Base-by-base conservation (phyloP, 352 stramenopile genomes). In the Globisporangium orthogonon region DNA sequence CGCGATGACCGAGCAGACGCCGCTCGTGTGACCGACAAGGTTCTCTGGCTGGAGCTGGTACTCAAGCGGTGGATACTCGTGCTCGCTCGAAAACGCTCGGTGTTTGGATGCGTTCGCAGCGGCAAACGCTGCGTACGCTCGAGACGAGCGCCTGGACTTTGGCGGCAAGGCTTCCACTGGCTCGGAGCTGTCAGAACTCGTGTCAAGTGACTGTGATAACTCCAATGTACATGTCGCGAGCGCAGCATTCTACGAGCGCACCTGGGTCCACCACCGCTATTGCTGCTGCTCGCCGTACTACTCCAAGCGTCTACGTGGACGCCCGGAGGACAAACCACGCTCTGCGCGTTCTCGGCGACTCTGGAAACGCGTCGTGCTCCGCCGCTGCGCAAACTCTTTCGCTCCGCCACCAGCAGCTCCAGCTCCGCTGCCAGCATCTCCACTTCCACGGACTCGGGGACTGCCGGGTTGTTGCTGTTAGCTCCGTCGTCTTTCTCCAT, bases 21-120 rank as follows among this genome's bases (percentile, higher is more conserved):
- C 83, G 4, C 76, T 81, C 2, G 67, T 69, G 47, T 91, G 81
- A 4, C 81, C 81, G 11, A 85, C 69, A 2, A 91, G 67, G 18
- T 80, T 73, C 11, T 72, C 62, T 2, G 78, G 65, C 31, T 66
- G 66, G 1, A 45, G 67, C 39, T 50, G 49, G 9, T 47, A 68
- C 18, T 43, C 48, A 7, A 49, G 44, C 39, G 48, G 18, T 7
- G 11, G 30, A 31, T 56, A 40, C 6, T 37, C 44, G 14, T 47
- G 39, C n/a, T 60, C 15, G 28, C 13, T n/a, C 17, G 18, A 44
- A n/a, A 13, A 6, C 37, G 11, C 37, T 15, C 30, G 33, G 30
- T 29, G 10, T 10, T 18, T 11, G 29, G 31, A 17, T 14, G n/a
- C 10, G 37, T 54, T 35, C 14, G 30, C 29, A 10, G 14, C 15